These are phyloP conservation scores for Trichothecium roseum DNA, from an alignment of 2,329 filamentous ascomycete species.

Conservation along the genomic window DNA sequence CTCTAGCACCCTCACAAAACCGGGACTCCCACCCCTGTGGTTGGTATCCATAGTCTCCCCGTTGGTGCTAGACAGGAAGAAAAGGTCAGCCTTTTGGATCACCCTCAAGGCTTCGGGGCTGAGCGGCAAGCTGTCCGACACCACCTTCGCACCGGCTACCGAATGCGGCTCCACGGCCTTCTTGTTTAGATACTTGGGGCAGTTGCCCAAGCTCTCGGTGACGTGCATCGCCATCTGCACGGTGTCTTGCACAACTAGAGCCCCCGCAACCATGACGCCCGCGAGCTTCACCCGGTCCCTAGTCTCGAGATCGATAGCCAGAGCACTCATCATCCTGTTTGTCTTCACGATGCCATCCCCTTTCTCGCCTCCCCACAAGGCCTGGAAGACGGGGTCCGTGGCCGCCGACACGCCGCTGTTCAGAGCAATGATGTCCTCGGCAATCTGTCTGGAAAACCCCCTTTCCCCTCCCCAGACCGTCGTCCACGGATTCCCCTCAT, in stretches of 20 bases:
- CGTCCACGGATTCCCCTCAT: constrained; percentile 58
- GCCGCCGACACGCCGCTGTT: constrained; percentile 47
- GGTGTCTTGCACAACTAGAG: constrained; percentile 28
- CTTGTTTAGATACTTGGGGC: constrained; percentile 78
- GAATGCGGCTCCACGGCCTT: constrained; percentile 45
- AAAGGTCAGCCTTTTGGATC: constrained; percentile 56
- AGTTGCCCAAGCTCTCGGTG: constrained; percentile 68
- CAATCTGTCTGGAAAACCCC: constrained; percentile 56
- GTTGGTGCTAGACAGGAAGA: constrained; percentile 66
- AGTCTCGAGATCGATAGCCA: constrained; percentile 43
- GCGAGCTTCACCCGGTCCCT: constrained; percentile 64
- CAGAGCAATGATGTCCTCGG: constrained; percentile 53
- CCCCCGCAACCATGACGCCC: constrained; percentile 58
- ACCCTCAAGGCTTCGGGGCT: constrained; percentile 45
- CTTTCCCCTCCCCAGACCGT: constrained; percentile 66
- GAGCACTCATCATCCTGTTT: constrained; percentile 30
- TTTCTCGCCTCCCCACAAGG: constrained; percentile 42
- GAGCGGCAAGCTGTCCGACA: constrained; percentile 30
- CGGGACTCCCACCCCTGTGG: constrained; percentile 62
- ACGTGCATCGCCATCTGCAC: constrained; percentile 55
- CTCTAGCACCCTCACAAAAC: constrained; percentile 60
- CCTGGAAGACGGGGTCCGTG: constrained; percentile 60
- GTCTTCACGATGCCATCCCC: constrained; percentile 24
- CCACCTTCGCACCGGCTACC: constrained; percentile 40
- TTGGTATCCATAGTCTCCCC: constrained; percentile 72